Conservation (phyloP, 495 filamentous ascomycete species). For the Ramalina intermedia region DNA sequence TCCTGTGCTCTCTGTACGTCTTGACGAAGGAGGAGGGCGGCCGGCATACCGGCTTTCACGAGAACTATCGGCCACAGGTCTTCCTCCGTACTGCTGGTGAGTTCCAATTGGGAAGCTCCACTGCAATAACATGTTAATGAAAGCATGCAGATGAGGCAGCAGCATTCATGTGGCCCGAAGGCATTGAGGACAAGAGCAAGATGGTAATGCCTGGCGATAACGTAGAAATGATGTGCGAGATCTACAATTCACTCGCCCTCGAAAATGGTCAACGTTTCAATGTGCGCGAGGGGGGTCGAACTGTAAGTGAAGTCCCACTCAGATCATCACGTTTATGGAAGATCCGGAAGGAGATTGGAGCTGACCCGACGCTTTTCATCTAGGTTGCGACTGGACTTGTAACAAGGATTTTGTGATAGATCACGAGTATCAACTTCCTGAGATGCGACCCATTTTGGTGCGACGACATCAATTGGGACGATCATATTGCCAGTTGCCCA, state of each 20-base stretch:
- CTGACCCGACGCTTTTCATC: conserved; percentile 26
- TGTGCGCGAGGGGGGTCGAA: conserved; percentile 56
- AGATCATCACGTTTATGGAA: neutral
- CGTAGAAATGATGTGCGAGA: conserved; percentile 80
- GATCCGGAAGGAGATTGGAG: neutral
- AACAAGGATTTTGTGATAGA: conserved; percentile 51
- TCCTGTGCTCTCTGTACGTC: conserved; percentile 91
- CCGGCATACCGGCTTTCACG: conserved; percentile 79
- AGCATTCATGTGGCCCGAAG: conserved; percentile 69
- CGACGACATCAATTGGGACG: too few species aligned
- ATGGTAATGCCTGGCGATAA: conserved; percentile 97
- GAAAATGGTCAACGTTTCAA: conserved; percentile 90
- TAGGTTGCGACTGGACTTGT: conserved; percentile 85
- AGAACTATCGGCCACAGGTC: conserved; percentile 92
- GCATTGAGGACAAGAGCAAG: conserved; percentile 48
- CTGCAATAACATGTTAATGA: neutral
- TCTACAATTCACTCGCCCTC: conserved; percentile 67
- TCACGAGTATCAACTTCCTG: too few species aligned
- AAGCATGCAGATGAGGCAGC: conserved; percentile 53
- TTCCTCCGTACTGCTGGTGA: conserved; percentile 80
- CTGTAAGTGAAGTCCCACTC: too few species aligned
- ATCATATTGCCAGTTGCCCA: too few species aligned
- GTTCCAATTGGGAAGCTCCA: conserved; percentile 12
- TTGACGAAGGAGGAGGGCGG: conserved; percentile 95
- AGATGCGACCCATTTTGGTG: too few species aligned